Evolutionary conservation across 1,284 basidiomycete genomes (phyloP).

Genomic region (Boletus calvinii): DNA sequence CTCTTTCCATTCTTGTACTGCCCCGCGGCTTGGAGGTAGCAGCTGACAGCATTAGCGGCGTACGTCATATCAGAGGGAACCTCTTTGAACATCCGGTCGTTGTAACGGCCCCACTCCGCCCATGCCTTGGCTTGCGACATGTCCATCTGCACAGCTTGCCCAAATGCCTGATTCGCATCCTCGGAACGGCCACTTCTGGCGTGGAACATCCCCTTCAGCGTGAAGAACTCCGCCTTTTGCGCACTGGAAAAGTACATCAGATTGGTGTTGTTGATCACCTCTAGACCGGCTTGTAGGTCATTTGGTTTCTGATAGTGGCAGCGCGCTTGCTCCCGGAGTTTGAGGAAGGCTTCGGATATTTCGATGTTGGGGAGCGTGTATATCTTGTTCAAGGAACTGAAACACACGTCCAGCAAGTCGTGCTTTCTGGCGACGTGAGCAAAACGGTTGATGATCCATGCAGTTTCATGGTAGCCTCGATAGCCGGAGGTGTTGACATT

Average conservation of each 20-base stretch:
- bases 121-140: constrained; percentile 95
- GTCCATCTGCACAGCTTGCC: constrained; percentile 95
- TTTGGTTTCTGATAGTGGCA: constrained; percentile 97
- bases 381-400: constrained; percentile 93
- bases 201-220: constrained; percentile 99
- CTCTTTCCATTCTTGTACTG: constrained; percentile 95
- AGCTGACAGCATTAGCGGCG: constrained; percentile 93
- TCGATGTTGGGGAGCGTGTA: constrained; percentile 99
- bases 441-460: constrained; percentile 99
- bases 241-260: constrained; percentile 94
- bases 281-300: constrained; percentile 91
- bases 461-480: constrained; percentile 99
- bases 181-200: constrained; percentile 85
- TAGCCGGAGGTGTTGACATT: constrained; percentile 89
- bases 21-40: constrained; percentile 97
- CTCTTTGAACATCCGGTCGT: constrained; percentile 92
- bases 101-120: constrained; percentile 98
- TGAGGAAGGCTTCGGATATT: constrained; percentile 99
- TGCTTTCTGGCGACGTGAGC: constrained; percentile 99
- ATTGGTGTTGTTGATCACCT: constrained; percentile 99
- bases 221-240: constrained; percentile 99
- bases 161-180: constrained; percentile 92
- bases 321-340: constrained; percentile 98
- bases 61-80: constrained; percentile 68
- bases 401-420: constrained; percentile 94